A percentile compares a stretch with the other conserved stretches of the same genome.
Evolutionary conservation across 2,329 filamentous ascomycete species (phyloP).

Genomic region (Fusarium marasasianum): DNA sequence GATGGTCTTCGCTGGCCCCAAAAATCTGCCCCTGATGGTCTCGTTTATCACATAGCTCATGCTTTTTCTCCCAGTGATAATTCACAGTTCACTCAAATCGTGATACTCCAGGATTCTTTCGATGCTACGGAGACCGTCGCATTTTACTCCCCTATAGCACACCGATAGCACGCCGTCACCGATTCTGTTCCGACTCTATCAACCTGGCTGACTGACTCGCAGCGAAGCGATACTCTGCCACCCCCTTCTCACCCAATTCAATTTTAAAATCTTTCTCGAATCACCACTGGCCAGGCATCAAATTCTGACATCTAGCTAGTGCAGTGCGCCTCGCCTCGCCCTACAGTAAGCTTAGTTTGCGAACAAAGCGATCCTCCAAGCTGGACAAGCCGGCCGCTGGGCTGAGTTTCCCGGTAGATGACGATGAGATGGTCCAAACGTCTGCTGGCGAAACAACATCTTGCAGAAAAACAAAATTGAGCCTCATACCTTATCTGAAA

Average conservation of each 20-base stretch:
- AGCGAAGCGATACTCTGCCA: constrained; percentile 15
- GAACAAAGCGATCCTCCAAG: background rate
- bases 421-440: background rate
- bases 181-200: background rate
- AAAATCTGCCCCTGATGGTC: constrained; percentile 7
- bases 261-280: constrained; percentile 14
- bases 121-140: background rate
- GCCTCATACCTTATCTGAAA: constrained; percentile 19
- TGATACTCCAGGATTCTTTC: background rate
- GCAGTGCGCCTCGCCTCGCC: constrained; percentile 1
- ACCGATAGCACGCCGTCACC: background rate
- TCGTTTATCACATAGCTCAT: constrained; percentile 7
- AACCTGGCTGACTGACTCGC: constrained; percentile 17
- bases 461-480: background rate
- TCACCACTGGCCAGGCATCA: background rate
- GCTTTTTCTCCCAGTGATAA: background rate
- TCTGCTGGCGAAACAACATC: background rate
- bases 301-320: constrained; percentile 21
- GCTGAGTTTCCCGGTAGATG: constrained; percentile 28
- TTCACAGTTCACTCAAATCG: constrained; percentile 10
- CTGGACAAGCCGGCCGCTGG: constrained; percentile 17
- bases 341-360: constrained; percentile 5
- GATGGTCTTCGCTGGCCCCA: background rate
- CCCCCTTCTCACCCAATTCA: constrained; percentile 6
- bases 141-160: background rate